phyloP scores from a whole-genome alignment of 768 basidiomycete genomes.

The Lentinula lateritia region DNA sequence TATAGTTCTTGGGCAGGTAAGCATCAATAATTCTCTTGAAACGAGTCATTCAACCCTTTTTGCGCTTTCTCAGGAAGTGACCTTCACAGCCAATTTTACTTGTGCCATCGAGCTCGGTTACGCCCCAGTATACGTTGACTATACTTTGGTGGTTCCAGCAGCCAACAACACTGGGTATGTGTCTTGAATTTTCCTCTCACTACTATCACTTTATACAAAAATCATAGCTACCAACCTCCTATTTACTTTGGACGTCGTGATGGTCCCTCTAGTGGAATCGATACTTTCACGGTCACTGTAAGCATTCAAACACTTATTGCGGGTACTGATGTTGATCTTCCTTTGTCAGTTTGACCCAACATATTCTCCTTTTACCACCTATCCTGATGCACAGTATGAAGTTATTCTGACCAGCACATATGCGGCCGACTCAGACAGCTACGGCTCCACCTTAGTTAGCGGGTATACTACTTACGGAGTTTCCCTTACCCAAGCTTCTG shows the following conservation, averaged over 20 bases:
- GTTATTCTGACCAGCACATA: background rate
- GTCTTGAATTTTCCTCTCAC: background rate
- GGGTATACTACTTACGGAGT: background rate
- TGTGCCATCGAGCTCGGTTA: too few relatives aligned
- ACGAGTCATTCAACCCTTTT: too few relatives aligned
- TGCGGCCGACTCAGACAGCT: background rate
- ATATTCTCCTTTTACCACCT: background rate
- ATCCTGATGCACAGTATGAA: background rate
- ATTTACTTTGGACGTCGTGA: conserved; percentile 1
- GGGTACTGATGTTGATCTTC: background rate
- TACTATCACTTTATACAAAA: too few relatives aligned
- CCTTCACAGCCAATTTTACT: too few relatives aligned
- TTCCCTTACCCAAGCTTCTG: background rate
- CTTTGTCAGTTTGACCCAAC: background rate
- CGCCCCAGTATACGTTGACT: too few relatives aligned
- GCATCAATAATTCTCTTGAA: too few relatives aligned
- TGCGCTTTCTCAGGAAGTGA: too few relatives aligned
- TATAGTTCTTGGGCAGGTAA: background rate
- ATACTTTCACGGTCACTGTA: background rate
- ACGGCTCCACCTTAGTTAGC: background rate
- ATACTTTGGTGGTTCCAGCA: too few relatives aligned
- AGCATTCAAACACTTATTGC: background rate
- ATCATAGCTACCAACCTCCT: background rate
- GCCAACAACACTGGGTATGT: background rate
- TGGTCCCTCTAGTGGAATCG: background rate